phyloP scores from a whole-genome alignment of 106 monocot genomes.

The Dendrobium huoshanense region DNA sequence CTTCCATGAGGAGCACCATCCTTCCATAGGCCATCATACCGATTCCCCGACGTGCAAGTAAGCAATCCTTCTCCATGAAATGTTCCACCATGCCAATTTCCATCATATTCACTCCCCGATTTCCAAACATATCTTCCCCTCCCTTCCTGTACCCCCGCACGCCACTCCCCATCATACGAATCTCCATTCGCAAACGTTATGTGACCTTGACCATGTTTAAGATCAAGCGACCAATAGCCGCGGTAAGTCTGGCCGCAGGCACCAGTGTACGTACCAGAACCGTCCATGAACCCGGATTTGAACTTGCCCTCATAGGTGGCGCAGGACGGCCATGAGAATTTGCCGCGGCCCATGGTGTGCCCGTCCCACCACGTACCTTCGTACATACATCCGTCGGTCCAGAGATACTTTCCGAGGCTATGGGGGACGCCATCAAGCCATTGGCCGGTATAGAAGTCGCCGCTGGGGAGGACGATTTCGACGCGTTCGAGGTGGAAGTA shows the following conservation, averaged over 20 bases:
- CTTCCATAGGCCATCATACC: constrained; percentile 72
- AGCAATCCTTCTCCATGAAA: constrained; percentile 47
- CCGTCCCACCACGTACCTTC: constrained; percentile 43
- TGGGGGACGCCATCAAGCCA: constrained; percentile 27
- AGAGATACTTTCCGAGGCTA: constrained; percentile 44
- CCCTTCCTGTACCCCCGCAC: constrained; percentile 40
- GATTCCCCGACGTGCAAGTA: constrained; percentile 45
- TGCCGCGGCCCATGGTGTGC: constrained; percentile 31
- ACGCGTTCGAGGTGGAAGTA: constrained; percentile 8
- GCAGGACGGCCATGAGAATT: constrained; percentile 49
- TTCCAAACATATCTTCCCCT: constrained; percentile 58
- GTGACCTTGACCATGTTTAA: constrained; percentile 48
- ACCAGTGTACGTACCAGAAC: constrained; percentile 39
- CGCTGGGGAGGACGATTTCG: constrained; percentile 30
- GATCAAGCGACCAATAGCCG: constrained; percentile 42
- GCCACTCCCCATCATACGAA: constrained; percentile 74
- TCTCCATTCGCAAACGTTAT: constrained; percentile 61
- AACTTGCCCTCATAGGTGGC: constrained; percentile 55
- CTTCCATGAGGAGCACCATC: constrained; percentile 45
- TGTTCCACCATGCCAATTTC: constrained; percentile 43
- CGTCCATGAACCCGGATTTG: constrained; percentile 44
- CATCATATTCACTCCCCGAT: constrained; percentile 51
- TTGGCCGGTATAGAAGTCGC: constrained; percentile 49
- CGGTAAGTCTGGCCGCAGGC: constrained; percentile 47
- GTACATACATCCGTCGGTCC: constrained; percentile 63